These are phyloP conservation scores for Alternaria triticimaculans DNA, from an alignment of 2,329 filamentous ascomycete species.

Conservation along the genomic window DNA sequence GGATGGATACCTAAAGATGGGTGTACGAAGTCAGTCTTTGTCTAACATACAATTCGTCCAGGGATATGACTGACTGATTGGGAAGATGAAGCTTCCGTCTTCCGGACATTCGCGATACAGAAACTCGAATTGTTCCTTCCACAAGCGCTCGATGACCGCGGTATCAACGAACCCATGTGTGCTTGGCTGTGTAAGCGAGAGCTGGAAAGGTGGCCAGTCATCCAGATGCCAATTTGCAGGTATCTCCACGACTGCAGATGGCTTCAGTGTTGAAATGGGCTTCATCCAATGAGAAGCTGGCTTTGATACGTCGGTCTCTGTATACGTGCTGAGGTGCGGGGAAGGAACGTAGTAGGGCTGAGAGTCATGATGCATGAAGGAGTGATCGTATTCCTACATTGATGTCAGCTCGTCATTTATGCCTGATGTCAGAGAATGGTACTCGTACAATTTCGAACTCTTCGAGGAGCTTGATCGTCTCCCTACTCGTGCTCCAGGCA, in stretches of 20 bases:
- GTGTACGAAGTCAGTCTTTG: background rate
- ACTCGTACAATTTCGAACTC: constrained; percentile 47
- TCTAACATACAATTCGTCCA: background rate
- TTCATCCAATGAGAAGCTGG: constrained; percentile 48
- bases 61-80: constrained; percentile 40
- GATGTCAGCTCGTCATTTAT: background rate
- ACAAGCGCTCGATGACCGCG: constrained; percentile 51
- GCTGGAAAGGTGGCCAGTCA: constrained; percentile 56
- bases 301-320: constrained; percentile 41
- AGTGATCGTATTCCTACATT: constrained; percentile 59
- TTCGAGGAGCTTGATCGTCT: constrained; percentile 51
- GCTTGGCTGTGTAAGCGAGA: constrained; percentile 59
- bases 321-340: constrained; percentile 52
- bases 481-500: constrained; percentile 49
- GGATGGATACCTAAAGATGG: constrained; percentile 48
- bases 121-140: constrained; percentile 57
- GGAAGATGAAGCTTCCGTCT: constrained; percentile 56
- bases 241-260: constrained; percentile 52
- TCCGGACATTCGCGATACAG: constrained; percentile 50
- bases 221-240: constrained; percentile 59
- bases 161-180: constrained; percentile 57
- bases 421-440: background rate
- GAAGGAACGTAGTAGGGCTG: constrained; percentile 49
- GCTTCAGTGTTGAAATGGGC: constrained; percentile 43
- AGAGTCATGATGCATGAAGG: constrained; percentile 58